phyloP scores from a whole-genome alignment of 495 filamentous ascomycete species.

The Aspergillus haitiensis region DNA sequence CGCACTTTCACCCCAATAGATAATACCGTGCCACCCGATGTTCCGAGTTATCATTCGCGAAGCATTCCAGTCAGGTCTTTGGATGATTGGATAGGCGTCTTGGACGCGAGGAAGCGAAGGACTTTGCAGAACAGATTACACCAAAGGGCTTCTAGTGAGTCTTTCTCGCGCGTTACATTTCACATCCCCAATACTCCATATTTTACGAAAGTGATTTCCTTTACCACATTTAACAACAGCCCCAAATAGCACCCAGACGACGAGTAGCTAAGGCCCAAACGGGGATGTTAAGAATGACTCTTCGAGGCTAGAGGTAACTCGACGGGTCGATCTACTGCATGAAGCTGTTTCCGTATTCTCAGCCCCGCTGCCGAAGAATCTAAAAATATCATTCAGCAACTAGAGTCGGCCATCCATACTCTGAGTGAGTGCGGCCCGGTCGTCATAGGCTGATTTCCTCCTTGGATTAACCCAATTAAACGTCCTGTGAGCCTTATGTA shows the following conservation, averaged over 20 bases:
- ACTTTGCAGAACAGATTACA: constrained; percentile 15
- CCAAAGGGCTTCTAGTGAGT: constrained; percentile 8
- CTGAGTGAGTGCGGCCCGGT: not conserved
- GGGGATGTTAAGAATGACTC: not conserved
- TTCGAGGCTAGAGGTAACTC: not conserved
- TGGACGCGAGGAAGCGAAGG: constrained; percentile 6
- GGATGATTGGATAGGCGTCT: constrained; percentile 14
- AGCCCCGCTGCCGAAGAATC: not conserved
- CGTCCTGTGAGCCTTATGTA: constrained; percentile 5
- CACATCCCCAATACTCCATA: not conserved
- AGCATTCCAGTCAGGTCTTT: too few relatives aligned
- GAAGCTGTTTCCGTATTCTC: not conserved
- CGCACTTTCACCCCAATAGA: too few relatives aligned
- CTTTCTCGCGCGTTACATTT: too few relatives aligned
- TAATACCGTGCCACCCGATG: too few relatives aligned
- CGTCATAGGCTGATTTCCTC: constrained; percentile 3
- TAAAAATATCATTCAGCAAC: not conserved
- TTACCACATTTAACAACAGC: constrained; percentile 4
- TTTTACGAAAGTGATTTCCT: too few relatives aligned
- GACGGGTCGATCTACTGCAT: not conserved
- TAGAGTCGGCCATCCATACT: not conserved
- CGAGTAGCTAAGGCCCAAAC: not conserved
- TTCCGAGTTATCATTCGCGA: too few relatives aligned
- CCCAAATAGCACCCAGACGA: not conserved
- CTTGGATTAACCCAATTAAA: constrained; percentile 11